Evolutionary conservation across 2,329 filamentous ascomycete genomes (phyloP).

Genomic region (Ophiocordyceps sinensis): DNA sequence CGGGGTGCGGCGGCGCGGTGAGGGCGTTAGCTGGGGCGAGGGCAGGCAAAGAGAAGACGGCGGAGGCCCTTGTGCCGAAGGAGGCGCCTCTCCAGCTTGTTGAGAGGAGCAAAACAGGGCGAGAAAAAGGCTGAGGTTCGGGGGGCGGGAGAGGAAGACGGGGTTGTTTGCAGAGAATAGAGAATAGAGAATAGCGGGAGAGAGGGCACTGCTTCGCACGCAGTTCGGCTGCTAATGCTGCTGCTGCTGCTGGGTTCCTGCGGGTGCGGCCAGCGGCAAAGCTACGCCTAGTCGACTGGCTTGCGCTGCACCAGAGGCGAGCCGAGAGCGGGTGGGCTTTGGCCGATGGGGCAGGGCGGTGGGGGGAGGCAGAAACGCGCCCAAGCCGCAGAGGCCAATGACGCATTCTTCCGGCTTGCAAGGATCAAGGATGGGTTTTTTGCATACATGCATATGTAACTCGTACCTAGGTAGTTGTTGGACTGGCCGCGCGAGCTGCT

Average conservation of each 20-base stretch:
- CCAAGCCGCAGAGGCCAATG: constrained; percentile 13
- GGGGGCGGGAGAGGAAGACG: not conserved
- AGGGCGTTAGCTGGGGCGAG: not conserved
- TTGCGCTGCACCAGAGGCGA: not conserved
- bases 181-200: not conserved
- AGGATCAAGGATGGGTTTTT: no score
- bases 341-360: constrained; percentile 15
- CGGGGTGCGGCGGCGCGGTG: not conserved
- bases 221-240: not conserved
- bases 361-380: constrained; percentile 14
- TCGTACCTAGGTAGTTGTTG: no score
- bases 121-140: not conserved
- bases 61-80: not conserved
- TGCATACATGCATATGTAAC: no score
- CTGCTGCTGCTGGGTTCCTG: constrained; percentile 2
- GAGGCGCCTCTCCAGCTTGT: not conserved
- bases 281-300: not conserved
- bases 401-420: constrained; percentile 13
- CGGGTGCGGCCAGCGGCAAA: constrained; percentile 3
- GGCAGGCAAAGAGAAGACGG: not conserved
- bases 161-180: not conserved
- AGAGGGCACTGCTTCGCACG: not conserved
- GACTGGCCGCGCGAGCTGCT: no score
- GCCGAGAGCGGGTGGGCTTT: not conserved
- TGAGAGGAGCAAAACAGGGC: not conserved